Percentiles rank a stretch among this genome's conserved stretches.
Conservation (phyloP, 2,329 filamentous ascomycete genomes). For the Ophiognomonia clavigignenti-juglandacearum region DNA sequence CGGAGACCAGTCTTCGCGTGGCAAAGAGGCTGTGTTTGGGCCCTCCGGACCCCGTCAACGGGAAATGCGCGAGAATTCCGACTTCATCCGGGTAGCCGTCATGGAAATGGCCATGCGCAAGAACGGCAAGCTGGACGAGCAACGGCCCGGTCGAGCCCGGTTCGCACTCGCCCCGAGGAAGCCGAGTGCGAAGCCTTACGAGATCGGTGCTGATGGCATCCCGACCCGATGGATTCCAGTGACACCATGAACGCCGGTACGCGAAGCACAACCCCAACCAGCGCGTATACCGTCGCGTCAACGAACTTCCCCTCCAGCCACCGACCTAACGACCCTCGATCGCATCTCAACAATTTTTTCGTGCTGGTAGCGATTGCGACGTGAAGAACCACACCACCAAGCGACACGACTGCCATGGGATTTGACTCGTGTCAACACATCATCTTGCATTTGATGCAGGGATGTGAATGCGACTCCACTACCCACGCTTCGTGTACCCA, state of each 20-base stretch:
- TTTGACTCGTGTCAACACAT: constrained; percentile 14
- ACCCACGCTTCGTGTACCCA: too few species aligned
- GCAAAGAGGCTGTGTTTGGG: constrained; percentile 22
- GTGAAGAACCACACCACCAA: background rate
- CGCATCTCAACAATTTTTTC: too few species aligned
- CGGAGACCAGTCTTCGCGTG: constrained; percentile 23
- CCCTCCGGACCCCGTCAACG: constrained; percentile 52
- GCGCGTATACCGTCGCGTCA: background rate
- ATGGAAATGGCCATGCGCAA: constrained; percentile 70
- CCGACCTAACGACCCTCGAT: too few species aligned
- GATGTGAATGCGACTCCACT: constrained; percentile 5
- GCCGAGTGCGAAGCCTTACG: constrained; percentile 47
- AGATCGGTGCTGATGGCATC: constrained; percentile 52
- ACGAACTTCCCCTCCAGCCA: too few species aligned
- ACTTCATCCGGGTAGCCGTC: constrained; percentile 66
- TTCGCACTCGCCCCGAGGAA: constrained; percentile 65
- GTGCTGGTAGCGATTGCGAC: constrained; percentile 13
- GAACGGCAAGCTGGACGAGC: constrained; percentile 60
- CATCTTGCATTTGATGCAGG: constrained; percentile 13
- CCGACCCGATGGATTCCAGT: constrained; percentile 50
- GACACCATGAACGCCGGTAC: constrained; percentile 1
- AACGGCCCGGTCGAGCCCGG: constrained; percentile 61
- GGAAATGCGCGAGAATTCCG: constrained; percentile 65
- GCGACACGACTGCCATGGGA: background rate
- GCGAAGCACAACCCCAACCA: background rate